Base-by-base conservation (phyloP, 345 rosid genomes). In the Ailanthus altissimus region DNA sequence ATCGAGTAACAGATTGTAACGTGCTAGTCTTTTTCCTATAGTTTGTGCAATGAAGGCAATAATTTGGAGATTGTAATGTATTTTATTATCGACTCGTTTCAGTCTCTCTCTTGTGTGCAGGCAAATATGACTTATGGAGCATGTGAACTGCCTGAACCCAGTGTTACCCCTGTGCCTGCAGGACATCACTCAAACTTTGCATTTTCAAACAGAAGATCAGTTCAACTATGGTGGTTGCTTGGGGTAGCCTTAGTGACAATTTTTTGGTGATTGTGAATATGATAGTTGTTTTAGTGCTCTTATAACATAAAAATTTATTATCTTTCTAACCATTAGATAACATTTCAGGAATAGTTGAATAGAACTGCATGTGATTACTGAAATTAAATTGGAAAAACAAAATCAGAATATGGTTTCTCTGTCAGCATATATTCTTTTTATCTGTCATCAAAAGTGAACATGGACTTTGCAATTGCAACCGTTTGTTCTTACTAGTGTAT, bases 51-150 rank as follows among this genome's bases (percentile, higher is more conserved):
- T 47, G 57, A 67, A 4, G 2, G 14, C 18, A 21, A 43, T n/a
- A 51, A 65, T 65, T 9, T 10, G 16, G 25, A 42, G 47, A 64
- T 20, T 40, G 16, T 64, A 64, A 9, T 65, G 57, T 47, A 5
- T 11, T 23, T 47, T 45, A 16, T 28, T 5, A 38, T 9, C 51
- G 32, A 75, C 10, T 42, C 18, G 26, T 20, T 0, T 46, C 28
- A 58, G 20, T 36, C 8, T 59, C 0, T 40, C 11, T 72, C 38
- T 53, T 53, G n/a, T 40, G n/a, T 67, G 80, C 82, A 89, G 92
- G 85, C 80, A 53, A 89, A 89, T 71, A 85, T 79, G 91, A 82
- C 67, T 36, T 84, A 69, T 14, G 94, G 90, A 61, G 83, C 11
- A 1, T 87, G 92, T 40, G 47, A 83, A 38, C 1, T 67, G 15